Evolutionary conservation across 257 asterid genomes (phyloP).

Genomic region (Nicotiana sylvestris): DNA sequence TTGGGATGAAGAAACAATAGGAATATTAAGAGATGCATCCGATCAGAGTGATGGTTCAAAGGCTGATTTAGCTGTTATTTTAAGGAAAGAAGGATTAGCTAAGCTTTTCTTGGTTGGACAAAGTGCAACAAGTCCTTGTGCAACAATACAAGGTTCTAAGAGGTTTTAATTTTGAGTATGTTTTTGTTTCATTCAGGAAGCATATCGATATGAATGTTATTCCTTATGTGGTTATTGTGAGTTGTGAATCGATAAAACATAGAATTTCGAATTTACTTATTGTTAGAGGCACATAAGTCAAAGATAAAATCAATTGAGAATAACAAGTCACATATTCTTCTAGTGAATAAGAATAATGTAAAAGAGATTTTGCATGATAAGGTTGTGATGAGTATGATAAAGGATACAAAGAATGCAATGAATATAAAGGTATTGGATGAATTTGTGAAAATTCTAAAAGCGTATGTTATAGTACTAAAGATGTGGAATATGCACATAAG

Average conservation of each 20-base stretch:
- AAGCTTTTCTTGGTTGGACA: background rate
- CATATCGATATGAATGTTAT: background rate
- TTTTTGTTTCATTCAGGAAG: background rate
- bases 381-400: background rate
- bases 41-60: background rate
- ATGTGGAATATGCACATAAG: background rate
- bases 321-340: background rate
- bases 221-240: background rate
- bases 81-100: background rate
- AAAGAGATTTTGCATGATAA: background rate
- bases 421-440: background rate
- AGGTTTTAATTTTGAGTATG: background rate
- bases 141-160: background rate
- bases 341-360: background rate
- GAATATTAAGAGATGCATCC: too few species aligned
- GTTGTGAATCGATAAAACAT: background rate
- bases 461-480: background rate
- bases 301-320: background rate
- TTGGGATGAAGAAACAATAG: too few species aligned
- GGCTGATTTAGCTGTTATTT: background rate
- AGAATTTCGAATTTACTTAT: background rate
- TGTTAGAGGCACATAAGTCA: background rate
- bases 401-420: background rate
- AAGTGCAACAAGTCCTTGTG: background rate
- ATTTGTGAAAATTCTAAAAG: background rate